Evolutionary conservation across 345 rosid genomes (phyloP), one percentile per base, ranked within the genome.

Genomic region (Sisymbrium altissimum): DNA sequence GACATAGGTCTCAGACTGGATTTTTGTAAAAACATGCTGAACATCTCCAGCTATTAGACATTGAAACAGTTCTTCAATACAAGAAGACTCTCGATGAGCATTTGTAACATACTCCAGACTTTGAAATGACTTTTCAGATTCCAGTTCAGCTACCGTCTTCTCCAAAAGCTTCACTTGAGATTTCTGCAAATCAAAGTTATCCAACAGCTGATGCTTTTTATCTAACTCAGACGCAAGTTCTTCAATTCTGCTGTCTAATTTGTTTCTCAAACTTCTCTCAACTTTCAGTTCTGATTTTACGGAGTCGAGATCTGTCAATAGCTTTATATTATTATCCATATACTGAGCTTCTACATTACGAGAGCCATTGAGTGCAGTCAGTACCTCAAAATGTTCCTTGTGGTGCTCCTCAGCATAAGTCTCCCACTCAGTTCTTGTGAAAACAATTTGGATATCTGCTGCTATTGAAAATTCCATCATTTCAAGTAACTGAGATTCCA

Each of bases 401-500:
- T 74, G 86, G 68, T 82, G 83, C 78, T 83, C 87, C 67, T 86
- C 80, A 18, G 81, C 79, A 75, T 80, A 78, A 36, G 71, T 63
- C 75, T 82, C 84, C 76, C 84, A 88, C 69, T 82, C 92, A 81
- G 64, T 66, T 82, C 82, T 81, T 58, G 84, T 78, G 79, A 83
- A 84, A 81, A 82, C 44, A 64, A 83, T 57, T 55, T 70, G 76
- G 56, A 88, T 70, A 78, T 90, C 92, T 29, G 92, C 82, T 70
- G 92, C 89, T 73, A 90, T 53, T 66, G 82, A 72, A 55, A 30
- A 53, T 79, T 83, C 86, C 48, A 80, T 83, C 89, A 92, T 75
- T 81, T 86, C 89, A 56, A 81, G 82, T 80, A 92, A 67, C 81
- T 82, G 88, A 75, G 77, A 75, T 78, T 95, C 87, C 72, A 88